Evolutionary conservation across 1,284 basidiomycete genomes (phyloP).

Genomic region (Ceratorhiza oryzae-sativae): DNA sequence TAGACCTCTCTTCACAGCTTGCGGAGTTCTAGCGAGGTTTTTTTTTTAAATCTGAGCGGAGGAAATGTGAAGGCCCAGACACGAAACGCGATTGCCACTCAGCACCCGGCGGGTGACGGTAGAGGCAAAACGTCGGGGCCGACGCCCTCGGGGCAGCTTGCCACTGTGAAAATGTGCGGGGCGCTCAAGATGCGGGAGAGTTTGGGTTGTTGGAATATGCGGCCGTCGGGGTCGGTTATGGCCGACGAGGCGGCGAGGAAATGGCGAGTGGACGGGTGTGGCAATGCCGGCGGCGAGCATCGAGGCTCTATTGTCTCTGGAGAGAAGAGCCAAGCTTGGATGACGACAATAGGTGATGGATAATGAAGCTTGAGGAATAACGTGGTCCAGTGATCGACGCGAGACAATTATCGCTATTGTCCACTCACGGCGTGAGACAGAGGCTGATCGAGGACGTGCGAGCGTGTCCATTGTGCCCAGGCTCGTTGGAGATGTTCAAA

Average conservation of each 20-base stretch:
- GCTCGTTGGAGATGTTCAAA: background rate
- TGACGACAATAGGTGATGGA: background rate
- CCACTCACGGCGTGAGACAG: background rate
- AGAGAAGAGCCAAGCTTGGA: background rate
- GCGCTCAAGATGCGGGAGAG: background rate
- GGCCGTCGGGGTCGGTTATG: background rate
- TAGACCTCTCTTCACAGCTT: background rate
- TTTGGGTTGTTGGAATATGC: background rate
- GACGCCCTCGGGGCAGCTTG: background rate
- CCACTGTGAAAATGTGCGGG: background rate
- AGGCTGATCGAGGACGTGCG: background rate
- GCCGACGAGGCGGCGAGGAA: background rate
- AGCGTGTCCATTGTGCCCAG: background rate
- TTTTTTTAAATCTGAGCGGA: background rate
- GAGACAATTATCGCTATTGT: constrained; percentile 24
- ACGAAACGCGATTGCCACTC: background rate
- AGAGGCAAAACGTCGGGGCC: background rate
- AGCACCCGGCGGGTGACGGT: background rate
- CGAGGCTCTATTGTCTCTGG: constrained; percentile 14
- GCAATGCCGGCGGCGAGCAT: background rate
- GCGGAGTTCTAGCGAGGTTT: background rate
- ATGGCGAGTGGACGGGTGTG: background rate
- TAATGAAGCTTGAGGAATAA: constrained; percentile 11
- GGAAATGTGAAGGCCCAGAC: background rate
- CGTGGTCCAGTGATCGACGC: constrained; percentile 21